phyloP scores from a whole-genome alignment of 2,329 filamentous ascomycete genomes.

The Cordyceps tenuipes region DNA sequence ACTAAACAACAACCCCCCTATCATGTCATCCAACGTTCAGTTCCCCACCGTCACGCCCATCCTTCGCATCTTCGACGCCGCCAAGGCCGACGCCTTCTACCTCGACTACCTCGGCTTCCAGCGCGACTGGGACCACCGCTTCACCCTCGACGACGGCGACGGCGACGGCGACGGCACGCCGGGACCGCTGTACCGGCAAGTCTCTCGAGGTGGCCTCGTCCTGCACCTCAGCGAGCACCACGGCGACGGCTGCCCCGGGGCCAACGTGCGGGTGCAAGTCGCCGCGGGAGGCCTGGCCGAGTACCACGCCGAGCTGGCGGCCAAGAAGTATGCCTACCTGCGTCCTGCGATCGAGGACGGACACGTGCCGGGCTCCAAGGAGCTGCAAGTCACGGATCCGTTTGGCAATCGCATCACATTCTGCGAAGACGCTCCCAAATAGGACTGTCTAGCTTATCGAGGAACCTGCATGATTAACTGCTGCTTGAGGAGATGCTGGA shows the following conservation, averaged over 20 bases:
- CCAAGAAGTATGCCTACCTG: slow-evolving; percentile 15
- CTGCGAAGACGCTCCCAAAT: slow-evolving; percentile 5
- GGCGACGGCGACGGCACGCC: slow-evolving; percentile 8
- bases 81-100: slow-evolving; percentile 18
- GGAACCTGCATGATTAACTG: neutral
- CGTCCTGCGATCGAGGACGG: slow-evolving; percentile 14
- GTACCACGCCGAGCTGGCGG: slow-evolving; percentile 13
- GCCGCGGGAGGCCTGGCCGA: neutral
- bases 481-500: neutral
- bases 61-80: slow-evolving; percentile 16
- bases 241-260: slow-evolving; percentile 15
- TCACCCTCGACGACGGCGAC: neutral
- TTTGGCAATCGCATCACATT: slow-evolving; percentile 16
- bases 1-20: neutral
- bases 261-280: slow-evolving; percentile 11
- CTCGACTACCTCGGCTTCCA: slow-evolving; percentile 15
- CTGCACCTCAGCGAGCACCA: slow-evolving; percentile 17
- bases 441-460: too few relatives aligned
- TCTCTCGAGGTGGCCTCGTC: slow-evolving; percentile 12
- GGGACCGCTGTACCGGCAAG: slow-evolving; percentile 16
- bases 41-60: slow-evolving; percentile 15
- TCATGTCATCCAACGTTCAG: slow-evolving; percentile 1
- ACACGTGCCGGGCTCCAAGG: neutral
- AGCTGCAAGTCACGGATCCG: slow-evolving; percentile 15
- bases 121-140: slow-evolving; percentile 17